Base-by-base conservation (phyloP, 805 yeast species). In the Zygosaccharomyces bisporus region DNA sequence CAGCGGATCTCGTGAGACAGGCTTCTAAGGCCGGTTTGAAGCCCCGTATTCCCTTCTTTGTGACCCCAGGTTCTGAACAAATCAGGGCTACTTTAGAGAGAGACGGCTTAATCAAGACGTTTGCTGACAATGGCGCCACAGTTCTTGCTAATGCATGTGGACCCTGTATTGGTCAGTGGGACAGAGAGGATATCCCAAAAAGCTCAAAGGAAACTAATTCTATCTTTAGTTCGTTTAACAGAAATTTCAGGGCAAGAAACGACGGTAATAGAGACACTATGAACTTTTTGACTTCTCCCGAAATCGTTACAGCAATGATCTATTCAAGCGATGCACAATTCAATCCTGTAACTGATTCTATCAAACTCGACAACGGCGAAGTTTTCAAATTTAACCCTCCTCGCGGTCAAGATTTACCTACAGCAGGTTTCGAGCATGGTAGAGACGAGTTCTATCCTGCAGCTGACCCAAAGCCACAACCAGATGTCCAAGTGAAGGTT, bases 101-200 rank as follows among this genome's bases (percentile, higher is more conserved):
- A 70, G 99, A 91, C 68, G 98, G 98, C 47, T 79, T 85, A 61
- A 79, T 86, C 50, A 74, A 83, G 37, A 80, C 83, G 34, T 89
- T 91, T 66, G 81, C 83, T 66, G 80, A 83, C 44, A 83, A 81
- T 58, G 98, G 98, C 49, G 99, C 96, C 56, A 76, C 79, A 47
- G 95, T 91, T 35, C 76, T 91, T 57, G 96, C 98, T 43, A 91
- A 91, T 67, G 99, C 99, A 16, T 91, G 99, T 77, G 99, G 99
- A 56, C 99, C 98, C 61, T 91, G 99, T 75, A 91, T 91, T 64
- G 99, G 99, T 47, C 99, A 91, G 75, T 91, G 99, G 99, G 96
- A 93, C 67, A 85, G 98, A 74, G 75, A 77, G 53, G 95, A 86
- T 63, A 77, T 86, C 34, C 67, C 77, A 37, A 80, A 80, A 64